These are phyloP conservation scores for Agapanthus africanus DNA, from an alignment of 106 monocot species.

Conservation along the genomic window DNA sequence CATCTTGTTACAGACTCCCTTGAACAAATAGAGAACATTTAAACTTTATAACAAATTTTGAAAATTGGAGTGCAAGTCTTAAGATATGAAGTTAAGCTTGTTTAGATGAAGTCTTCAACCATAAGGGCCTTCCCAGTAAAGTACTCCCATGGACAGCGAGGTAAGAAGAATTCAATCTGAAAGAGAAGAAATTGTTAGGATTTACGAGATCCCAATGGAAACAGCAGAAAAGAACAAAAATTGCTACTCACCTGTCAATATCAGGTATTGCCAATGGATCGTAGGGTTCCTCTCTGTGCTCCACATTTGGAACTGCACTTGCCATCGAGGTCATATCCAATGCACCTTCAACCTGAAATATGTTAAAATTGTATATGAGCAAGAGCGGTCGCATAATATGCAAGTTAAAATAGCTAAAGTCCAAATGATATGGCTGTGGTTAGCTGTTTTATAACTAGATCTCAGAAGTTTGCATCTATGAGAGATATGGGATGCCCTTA, in stretches of 20 bases:
- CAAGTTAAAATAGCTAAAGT: not conserved
- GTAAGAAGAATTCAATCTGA: conserved; percentile 80
- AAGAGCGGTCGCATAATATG: not conserved
- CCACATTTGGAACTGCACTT: conserved; percentile 31
- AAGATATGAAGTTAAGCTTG: conserved; percentile 2
- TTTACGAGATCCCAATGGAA: no score
- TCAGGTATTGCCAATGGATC: conserved; percentile 77
- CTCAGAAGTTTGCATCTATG: no score
- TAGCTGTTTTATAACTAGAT: no score
- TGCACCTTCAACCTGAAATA: conserved; percentile 49
- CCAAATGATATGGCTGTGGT: not conserved
- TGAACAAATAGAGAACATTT: not conserved
- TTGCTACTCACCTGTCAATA: conserved; percentile 55
- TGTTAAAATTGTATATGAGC: not conserved
- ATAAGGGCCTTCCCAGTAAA: conserved; percentile 70
- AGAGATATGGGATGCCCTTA: no score
- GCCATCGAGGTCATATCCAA: conserved; percentile 50
- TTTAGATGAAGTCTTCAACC: conserved; percentile 58
- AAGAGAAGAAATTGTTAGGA: no score
- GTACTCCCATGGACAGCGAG: conserved; percentile 71
- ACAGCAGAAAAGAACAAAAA: not conserved
- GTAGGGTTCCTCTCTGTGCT: conserved; percentile 65
- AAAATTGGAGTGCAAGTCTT: not conserved
- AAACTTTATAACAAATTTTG: not conserved
- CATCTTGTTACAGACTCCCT: not conserved